A percentile compares a stretch with the other conserved stretches of the same genome.
Conservation (phyloP, 2,329 filamentous ascomycete species). For the Venturia asperata region DNA sequence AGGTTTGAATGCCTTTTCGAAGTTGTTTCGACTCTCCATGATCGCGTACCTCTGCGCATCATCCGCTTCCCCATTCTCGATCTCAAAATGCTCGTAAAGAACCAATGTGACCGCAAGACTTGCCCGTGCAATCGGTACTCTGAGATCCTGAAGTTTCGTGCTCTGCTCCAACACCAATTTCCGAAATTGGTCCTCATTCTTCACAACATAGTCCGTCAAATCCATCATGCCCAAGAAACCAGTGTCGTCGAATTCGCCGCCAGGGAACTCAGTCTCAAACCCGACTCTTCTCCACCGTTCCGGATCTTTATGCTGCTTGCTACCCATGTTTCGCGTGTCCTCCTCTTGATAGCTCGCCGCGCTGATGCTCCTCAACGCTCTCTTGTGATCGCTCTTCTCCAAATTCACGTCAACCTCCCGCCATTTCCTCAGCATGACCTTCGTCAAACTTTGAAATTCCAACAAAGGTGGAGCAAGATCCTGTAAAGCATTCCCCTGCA, state of each 20-base stretch:
- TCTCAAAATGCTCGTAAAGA: slow-evolving; percentile 91
- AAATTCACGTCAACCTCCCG: slow-evolving; percentile 75
- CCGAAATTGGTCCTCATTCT: slow-evolving; percentile 86
- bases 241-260: slow-evolving; percentile 73
- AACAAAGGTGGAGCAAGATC: slow-evolving; percentile 83
- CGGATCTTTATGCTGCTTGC: slow-evolving; percentile 63
- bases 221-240: slow-evolving; percentile 98
- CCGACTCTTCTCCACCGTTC: slow-evolving; percentile 91
- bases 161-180: slow-evolving; percentile 87
- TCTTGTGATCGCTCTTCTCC: slow-evolving; percentile 79
- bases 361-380: slow-evolving; percentile 79
- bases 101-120: slow-evolving; percentile 82
- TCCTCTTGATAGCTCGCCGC: slow-evolving; percentile 57
- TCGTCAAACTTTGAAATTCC: slow-evolving; percentile 89
- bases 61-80: slow-evolving; percentile 74
- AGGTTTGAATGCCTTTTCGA: slow-evolving; percentile 81
- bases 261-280: slow-evolving; percentile 84
- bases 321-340: slow-evolving; percentile 38
- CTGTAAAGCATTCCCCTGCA: slow-evolving; percentile 88
- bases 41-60: slow-evolving; percentile 69
- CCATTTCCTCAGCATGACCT: slow-evolving; percentile 82
- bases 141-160: slow-evolving; percentile 58
- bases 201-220: slow-evolving; percentile 84
- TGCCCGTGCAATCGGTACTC: slow-evolving; percentile 80
- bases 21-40: slow-evolving; percentile 66